A percentile compares a stretch with the other conserved stretches of the same genome.
phyloP scores from a whole-genome alignment of 768 basidiomycete species.

The Panus rudis region DNA sequence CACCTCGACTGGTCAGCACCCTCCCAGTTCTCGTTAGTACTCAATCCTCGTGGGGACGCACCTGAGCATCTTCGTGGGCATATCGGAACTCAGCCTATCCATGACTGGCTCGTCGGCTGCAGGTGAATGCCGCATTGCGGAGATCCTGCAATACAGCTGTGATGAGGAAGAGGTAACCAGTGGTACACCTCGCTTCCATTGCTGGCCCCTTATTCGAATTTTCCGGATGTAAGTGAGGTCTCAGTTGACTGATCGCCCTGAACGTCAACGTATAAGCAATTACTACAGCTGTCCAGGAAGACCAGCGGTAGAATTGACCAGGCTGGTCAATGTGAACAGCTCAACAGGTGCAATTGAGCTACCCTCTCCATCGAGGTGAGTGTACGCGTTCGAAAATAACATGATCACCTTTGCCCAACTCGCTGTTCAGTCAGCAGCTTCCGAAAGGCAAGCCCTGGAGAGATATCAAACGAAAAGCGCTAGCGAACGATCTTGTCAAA shows the following conservation, averaged over 20 bases:
- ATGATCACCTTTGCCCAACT: not conserved
- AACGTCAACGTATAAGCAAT: constrained; percentile 7
- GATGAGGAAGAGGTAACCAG: constrained; percentile 26
- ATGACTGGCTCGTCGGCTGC: too few relatives aligned
- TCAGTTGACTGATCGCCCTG: too few relatives aligned
- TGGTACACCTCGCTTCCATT: constrained; percentile 36
- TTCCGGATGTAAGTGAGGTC: constrained; percentile 60
- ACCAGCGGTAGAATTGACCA: constrained; percentile 41
- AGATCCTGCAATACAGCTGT: constrained; percentile 71
- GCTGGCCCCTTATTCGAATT: constrained; percentile 69
- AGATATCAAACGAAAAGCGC: constrained; percentile 9
- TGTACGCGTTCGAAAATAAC: not conserved
- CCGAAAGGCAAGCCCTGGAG: constrained; percentile 19
- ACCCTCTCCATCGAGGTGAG: constrained; percentile 9
- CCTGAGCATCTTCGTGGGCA: too few relatives aligned
- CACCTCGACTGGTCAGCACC: too few relatives aligned
- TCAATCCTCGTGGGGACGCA: too few relatives aligned
- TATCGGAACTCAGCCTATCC: too few relatives aligned
- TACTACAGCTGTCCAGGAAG: constrained; percentile 50
- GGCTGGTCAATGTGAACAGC: constrained; percentile 7
- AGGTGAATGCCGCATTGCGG: constrained; percentile 51
- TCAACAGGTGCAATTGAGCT: constrained; percentile 9
- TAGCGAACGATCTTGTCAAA: too few relatives aligned
- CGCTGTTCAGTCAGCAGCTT: constrained; percentile 11
- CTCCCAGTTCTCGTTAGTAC: too few relatives aligned